Conservation (phyloP, 495 filamentous ascomycete genomes). For the Aspergillus mulundensis region DNA sequence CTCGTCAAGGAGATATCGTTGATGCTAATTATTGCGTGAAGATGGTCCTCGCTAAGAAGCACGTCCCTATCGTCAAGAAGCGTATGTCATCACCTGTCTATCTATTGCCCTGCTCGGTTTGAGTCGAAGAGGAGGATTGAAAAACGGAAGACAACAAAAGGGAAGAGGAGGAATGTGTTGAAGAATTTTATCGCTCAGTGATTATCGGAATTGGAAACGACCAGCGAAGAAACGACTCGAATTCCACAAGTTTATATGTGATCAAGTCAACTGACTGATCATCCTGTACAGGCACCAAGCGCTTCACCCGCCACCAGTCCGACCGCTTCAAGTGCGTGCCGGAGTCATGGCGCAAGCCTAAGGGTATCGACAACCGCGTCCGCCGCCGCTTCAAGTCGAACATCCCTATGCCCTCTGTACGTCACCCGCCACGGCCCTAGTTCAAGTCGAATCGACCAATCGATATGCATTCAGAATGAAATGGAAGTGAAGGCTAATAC, state of each 20-base stretch:
- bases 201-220: background rate
- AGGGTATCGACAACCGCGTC: constrained; percentile 96
- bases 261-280: constrained; percentile 9
- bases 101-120: background rate
- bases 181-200: background rate
- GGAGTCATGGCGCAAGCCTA: constrained; percentile 93
- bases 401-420: constrained; percentile 96
- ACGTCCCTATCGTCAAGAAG: constrained; percentile 99
- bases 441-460: background rate
- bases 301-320: constrained; percentile 93
- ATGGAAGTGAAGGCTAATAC: background rate
- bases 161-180: background rate
- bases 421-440: constrained; percentile 29
- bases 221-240: background rate
- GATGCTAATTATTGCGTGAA: constrained; percentile 27
- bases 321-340: constrained; percentile 90
- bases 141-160: background rate
- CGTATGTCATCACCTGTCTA: constrained; percentile 58
- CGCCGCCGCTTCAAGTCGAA: constrained; percentile 90
- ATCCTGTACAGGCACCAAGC: constrained; percentile 66
- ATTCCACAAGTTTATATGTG: background rate
- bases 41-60: constrained; percentile 99
- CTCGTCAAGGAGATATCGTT: background rate
- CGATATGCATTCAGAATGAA: background rate
- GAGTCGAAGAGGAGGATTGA: background rate